Base-by-base conservation (phyloP, 2,329 filamentous ascomycete species). In the Phialophora tarda region DNA sequence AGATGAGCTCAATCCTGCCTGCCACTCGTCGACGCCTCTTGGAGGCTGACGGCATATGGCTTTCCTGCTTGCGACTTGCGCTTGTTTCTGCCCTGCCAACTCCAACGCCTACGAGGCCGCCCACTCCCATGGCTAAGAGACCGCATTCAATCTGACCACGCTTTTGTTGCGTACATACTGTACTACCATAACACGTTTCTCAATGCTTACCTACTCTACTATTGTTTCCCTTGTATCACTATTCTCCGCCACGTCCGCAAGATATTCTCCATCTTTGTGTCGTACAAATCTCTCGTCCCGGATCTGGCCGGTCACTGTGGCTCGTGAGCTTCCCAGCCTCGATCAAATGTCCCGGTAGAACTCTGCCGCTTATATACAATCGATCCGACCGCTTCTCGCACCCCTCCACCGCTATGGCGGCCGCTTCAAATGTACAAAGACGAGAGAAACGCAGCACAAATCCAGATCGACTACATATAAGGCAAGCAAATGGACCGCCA, bases 291-390 rank as follows among this genome's bases (percentile, higher is more conserved):
- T 54, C 26, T 34, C 58, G n/a, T 28, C 26, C 50, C 53, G 26
- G 56, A 28, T 23, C 30, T 51, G 48, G 24, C 34, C 14, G 41
- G 21, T 61, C 41, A 23, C 41, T 34, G 23, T 21, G 11, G 54
- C 41, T 14, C 21, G 17, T 57, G 21, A 57, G 44, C 54, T 41
- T 50, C 17, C 21, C 61, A 17, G 53, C 24, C 41, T 21, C 38
- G 30, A 50, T 62, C 66, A 59, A 55, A 68, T 68, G 66, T 53
- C n/a, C 47, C 47, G 59, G 59, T 65, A 59, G 54, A 32, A 47
- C 11, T 14, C 21, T 34, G 30, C 17, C 34, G 32, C 34, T n/a
- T 38, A 30, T 54, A 14, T 57, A 21, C 48, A 38, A 12, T 32
- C 55, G 23, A 44, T 47, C n/a, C 21, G 17, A 59, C 41, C n/a